Evolutionary conservation across 2,329 filamentous ascomycete genomes (phyloP).

Genomic region (Grosmannia serpens): DNA sequence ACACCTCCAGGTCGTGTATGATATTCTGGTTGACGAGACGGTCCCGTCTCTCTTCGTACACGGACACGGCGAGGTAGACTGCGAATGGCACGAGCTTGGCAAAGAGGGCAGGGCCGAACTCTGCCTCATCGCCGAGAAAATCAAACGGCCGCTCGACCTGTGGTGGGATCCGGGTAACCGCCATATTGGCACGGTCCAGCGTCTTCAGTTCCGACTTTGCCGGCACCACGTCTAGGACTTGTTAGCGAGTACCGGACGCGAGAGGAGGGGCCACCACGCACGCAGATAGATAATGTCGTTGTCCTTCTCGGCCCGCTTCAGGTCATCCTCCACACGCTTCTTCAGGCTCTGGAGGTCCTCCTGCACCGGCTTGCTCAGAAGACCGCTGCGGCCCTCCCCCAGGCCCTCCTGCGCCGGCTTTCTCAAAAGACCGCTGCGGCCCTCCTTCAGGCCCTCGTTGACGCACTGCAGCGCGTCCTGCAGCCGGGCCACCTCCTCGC

Average conservation of each 20-base stretch:
- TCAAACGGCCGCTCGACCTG: slow-evolving; percentile 73
- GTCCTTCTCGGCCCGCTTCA: slow-evolving; percentile 89
- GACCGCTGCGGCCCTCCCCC: slow-evolving; percentile 61
- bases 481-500: slow-evolving; percentile 84
- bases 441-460: slow-evolving; percentile 76
- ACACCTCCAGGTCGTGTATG: slow-evolving; percentile 68
- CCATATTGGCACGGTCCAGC: slow-evolving; percentile 84
- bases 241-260: neutral
- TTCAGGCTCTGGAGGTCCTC: slow-evolving; percentile 78
- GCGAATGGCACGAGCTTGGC: slow-evolving; percentile 89
- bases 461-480: slow-evolving; percentile 73
- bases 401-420: slow-evolving; percentile 74
- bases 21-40: slow-evolving; percentile 82
- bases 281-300: slow-evolving; percentile 91
- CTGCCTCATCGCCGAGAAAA: slow-evolving; percentile 65
- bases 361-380: slow-evolving; percentile 70
- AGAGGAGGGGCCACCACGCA: slow-evolving; percentile 22
- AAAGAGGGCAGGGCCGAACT: slow-evolving; percentile 78
- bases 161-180: slow-evolving; percentile 62
- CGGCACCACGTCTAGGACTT: slow-evolving; percentile 54
- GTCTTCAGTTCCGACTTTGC: slow-evolving; percentile 79
- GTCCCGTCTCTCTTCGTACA: slow-evolving; percentile 86
- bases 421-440: slow-evolving; percentile 60
- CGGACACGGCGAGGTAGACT: slow-evolving; percentile 87
- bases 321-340: slow-evolving; percentile 68